These are phyloP conservation scores for Starmera quercuum DNA, from an alignment of 805 yeast species.

Conservation along the genomic window DNA sequence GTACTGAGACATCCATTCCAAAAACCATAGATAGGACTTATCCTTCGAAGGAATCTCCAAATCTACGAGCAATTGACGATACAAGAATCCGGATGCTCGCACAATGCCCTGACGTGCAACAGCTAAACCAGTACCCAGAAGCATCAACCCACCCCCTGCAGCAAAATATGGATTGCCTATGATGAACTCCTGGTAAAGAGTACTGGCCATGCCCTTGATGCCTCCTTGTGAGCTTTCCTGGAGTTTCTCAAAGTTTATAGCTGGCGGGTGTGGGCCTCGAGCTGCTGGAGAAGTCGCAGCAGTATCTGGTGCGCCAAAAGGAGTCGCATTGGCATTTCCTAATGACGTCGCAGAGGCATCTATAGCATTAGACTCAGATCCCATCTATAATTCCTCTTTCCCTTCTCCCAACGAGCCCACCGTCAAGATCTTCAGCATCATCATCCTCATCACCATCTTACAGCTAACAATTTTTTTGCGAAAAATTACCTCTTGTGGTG, in stretches of 20 bases:
- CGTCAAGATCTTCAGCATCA: too few relatives aligned
- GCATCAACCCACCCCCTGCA: conserved; percentile 97
- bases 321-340: not conserved
- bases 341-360: not conserved
- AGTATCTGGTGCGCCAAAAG: not conserved
- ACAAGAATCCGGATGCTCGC: conserved; percentile 57
- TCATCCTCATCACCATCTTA: too few relatives aligned
- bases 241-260: conserved; percentile 15
- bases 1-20: conserved; percentile 90
- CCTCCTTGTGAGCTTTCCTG: conserved; percentile 15
- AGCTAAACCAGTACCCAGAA: conserved; percentile 85
- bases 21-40: conserved; percentile 88
- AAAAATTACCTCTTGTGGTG: too few relatives aligned
- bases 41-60: conserved; percentile 90
- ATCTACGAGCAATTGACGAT: conserved; percentile 82
- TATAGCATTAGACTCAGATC: not conserved
- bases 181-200: conserved; percentile 45
- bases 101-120: conserved; percentile 62
- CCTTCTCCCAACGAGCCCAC: too few relatives aligned
- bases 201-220: conserved; percentile 22
- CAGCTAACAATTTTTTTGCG: too few relatives aligned
- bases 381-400: too few relatives aligned
- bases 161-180: conserved; percentile 89
- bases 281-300: conserved; percentile 1
- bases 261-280: conserved; percentile 10